A percentile compares a stretch with the other conserved stretches of the same genome.
These are phyloP conservation scores for Sporothrix variecibatus DNA, from an alignment of 2,329 filamentous ascomycete species.

Conservation along the genomic window DNA sequence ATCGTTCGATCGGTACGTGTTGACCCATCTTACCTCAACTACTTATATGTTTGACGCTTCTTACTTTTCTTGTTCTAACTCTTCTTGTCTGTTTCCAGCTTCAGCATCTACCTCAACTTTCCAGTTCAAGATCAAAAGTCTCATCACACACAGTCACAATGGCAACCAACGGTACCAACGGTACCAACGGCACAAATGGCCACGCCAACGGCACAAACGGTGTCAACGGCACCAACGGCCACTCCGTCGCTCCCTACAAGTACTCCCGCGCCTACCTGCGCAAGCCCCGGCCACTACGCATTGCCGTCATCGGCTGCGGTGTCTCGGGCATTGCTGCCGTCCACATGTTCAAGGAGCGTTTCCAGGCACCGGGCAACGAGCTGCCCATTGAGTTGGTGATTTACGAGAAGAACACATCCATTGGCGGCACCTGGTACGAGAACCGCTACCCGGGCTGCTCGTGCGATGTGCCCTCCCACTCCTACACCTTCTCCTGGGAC, in stretches of 20 bases:
- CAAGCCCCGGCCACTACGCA: neutral
- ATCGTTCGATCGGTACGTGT: neutral
- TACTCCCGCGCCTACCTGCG: neutral
- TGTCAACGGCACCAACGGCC: neutral
- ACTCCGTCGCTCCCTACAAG: neutral
- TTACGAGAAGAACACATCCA: conserved; percentile 57
- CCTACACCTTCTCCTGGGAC: conserved; percentile 63
- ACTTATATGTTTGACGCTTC: neutral
- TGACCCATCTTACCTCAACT: neutral
- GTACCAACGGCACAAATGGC: neutral
- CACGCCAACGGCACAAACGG: neutral
- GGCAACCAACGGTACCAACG: neutral
- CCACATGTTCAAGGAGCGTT: conserved; percentile 3
- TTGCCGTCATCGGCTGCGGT: conserved; percentile 1
- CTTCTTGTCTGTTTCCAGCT: neutral
- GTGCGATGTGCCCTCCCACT: conserved; percentile 60
- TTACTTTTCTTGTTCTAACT: neutral
- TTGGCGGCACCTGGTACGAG: conserved; percentile 62
- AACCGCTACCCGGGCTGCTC: conserved; percentile 59
- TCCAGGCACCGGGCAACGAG: neutral
- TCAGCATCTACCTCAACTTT: neutral
- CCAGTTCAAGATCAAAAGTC: neutral
- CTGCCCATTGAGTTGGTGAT: conserved; percentile 54
- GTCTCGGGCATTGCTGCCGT: neutral
- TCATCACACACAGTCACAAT: neutral